phyloP scores from a whole-genome alignment of 208 protist species.

The Acanthamoeba sp. region DNA sequence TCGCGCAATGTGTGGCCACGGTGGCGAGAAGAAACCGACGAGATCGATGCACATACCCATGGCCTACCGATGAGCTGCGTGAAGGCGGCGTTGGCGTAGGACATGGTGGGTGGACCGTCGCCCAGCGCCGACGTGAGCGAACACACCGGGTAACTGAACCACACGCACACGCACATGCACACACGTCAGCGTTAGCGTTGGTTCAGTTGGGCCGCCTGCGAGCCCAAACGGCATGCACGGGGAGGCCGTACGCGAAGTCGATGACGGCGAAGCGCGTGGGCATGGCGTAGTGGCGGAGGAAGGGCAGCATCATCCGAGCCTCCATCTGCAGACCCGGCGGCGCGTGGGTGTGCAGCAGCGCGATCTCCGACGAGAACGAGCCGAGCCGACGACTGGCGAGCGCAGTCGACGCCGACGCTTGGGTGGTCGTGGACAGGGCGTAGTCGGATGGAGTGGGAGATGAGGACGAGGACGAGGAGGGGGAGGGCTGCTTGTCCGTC shows the following conservation, averaged over 20 bases:
- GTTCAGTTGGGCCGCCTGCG: too few relatives aligned
- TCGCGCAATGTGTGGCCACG: too few relatives aligned
- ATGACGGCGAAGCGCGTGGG: slow-evolving; percentile 1
- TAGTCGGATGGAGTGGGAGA: background rate
- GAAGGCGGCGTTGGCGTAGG: slow-evolving; percentile 5
- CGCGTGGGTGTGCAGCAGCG: background rate
- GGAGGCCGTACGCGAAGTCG: background rate
- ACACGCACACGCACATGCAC: background rate
- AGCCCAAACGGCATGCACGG: too few relatives aligned
- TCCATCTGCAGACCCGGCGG: background rate
- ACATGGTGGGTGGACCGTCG: background rate
- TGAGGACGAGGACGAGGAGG: background rate
- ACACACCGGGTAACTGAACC: background rate
- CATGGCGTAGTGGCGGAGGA: background rate
- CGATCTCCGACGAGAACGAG: background rate
- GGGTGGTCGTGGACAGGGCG: background rate
- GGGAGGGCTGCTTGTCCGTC: background rate
- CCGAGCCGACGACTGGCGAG: background rate
- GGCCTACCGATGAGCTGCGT: background rate
- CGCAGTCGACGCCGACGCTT: background rate
- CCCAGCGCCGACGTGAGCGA: background rate
- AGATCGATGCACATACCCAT: too few relatives aligned
- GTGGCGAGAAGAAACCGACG: too few relatives aligned
- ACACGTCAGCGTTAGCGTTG: too few relatives aligned
- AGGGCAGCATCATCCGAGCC: background rate